Percentiles rank a stretch among this genome's conserved stretches.
Conservation (phyloP, 148 eudicot genomes). For the Heliamphora exappendiculata region DNA sequence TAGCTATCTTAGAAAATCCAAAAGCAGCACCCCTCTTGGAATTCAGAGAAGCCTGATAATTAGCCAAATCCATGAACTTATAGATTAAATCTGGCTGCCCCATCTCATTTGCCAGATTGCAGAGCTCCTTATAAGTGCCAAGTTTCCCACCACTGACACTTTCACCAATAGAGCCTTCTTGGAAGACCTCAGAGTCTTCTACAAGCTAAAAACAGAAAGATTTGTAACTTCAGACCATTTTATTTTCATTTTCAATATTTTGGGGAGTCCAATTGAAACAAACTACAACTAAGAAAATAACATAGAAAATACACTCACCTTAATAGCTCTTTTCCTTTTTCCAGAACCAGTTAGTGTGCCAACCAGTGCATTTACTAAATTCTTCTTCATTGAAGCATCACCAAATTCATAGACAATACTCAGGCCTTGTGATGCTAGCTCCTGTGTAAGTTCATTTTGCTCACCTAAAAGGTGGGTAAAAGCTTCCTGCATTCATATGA, state of each 20-base stretch:
- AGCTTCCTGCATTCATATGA: slow-evolving; percentile 59
- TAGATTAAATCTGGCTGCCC: slow-evolving; percentile 95
- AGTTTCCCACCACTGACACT: slow-evolving; percentile 84
- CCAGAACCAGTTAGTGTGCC: slow-evolving; percentile 94
- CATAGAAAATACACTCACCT: slow-evolving; percentile 34
- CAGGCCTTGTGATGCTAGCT: slow-evolving; percentile 95
- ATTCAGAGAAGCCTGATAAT: slow-evolving; percentile 88
- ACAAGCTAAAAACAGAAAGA: slow-evolving; percentile 46
- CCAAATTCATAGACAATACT: slow-evolving; percentile 97
- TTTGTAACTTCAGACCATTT: background rate
- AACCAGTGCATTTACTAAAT: slow-evolving; percentile 83
- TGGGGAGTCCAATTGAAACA: background rate
- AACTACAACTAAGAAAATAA: background rate
- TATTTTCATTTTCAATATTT: background rate
- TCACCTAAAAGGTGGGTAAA: slow-evolving; percentile 88
- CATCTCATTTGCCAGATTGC: slow-evolving; percentile 94
- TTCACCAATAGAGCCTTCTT: slow-evolving; percentile 82
- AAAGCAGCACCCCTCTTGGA: slow-evolving; percentile 98
- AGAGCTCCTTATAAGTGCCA: slow-evolving; percentile 90
- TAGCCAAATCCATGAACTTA: slow-evolving; percentile 96
- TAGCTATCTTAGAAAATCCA: slow-evolving; percentile 97
- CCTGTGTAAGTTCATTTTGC: slow-evolving; percentile 91
- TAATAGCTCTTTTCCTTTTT: slow-evolving; percentile 91
- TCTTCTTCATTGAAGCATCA: slow-evolving; percentile 75
- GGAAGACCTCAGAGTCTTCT: slow-evolving; percentile 92